These are phyloP conservation scores for Boletus huronensis DNA, from an alignment of 768 basidiomycete species.

Conservation along the genomic window DNA sequence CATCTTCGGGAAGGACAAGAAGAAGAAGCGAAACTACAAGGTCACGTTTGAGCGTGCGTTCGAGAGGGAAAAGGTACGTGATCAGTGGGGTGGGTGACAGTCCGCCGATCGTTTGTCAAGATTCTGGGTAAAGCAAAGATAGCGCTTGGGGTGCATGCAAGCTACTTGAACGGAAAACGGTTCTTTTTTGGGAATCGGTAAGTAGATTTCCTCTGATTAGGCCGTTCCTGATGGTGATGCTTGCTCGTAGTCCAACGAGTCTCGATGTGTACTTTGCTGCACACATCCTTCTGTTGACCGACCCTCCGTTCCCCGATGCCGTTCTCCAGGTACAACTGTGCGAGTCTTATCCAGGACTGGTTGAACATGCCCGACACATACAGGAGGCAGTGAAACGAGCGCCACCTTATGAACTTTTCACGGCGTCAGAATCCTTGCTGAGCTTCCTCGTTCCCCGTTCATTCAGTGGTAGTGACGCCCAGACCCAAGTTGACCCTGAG, in stretches of 20 bases:
- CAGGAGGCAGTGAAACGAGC: slow-evolving; percentile 31
- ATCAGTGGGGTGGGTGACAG: neutral
- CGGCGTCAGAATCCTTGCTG: slow-evolving; percentile 27
- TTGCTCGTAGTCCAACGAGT: slow-evolving; percentile 47
- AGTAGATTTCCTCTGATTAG: slow-evolving; percentile 9
- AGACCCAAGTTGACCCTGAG: slow-evolving; percentile 30
- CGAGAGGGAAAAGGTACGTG: slow-evolving; percentile 53
- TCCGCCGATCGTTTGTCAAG: slow-evolving; percentile 35
- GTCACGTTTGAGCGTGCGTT: slow-evolving; percentile 52
- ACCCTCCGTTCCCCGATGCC: slow-evolving; percentile 60
- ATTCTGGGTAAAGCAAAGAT: slow-evolving; percentile 55
- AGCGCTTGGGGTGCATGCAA: slow-evolving; percentile 54
- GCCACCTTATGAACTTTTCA: slow-evolving; percentile 19
- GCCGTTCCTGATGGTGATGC: neutral
- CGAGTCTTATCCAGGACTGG: slow-evolving; percentile 54
- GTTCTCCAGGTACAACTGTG: slow-evolving; percentile 51
- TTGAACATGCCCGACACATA: slow-evolving; percentile 56
- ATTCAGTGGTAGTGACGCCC: slow-evolving; percentile 14
- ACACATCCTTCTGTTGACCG: slow-evolving; percentile 57
- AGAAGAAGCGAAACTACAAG: slow-evolving; percentile 34
- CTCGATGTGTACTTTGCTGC: slow-evolving; percentile 68
- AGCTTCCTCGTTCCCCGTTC: slow-evolving; percentile 37
- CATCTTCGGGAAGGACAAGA: slow-evolving; percentile 34
- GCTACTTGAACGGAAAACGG: slow-evolving; percentile 46
- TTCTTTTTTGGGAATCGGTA: slow-evolving; percentile 55